Conservation (phyloP, 192 early-diverging fungal genomes). For the Gonapodya sp. region DNA sequence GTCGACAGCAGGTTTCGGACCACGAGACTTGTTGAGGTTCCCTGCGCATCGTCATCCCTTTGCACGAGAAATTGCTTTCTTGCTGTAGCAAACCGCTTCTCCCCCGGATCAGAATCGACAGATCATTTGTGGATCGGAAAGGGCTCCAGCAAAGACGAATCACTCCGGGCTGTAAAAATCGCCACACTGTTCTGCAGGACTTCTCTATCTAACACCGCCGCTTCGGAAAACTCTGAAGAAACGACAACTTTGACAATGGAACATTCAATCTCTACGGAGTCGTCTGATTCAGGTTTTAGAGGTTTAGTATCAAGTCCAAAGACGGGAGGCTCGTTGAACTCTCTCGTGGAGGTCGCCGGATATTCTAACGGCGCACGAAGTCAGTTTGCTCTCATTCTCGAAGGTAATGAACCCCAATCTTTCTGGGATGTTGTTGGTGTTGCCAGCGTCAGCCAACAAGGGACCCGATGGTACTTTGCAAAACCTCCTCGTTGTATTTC, state of each 20-base stretch:
- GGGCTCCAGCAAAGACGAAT: constrained; percentile 26
- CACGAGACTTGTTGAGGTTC: constrained; percentile 32
- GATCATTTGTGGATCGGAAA: constrained; percentile 33
- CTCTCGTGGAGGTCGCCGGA: too few relatives aligned
- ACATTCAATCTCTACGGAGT: background rate
- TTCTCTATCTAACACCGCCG: background rate
- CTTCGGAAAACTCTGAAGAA: background rate
- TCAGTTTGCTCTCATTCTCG: background rate
- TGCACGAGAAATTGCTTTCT: constrained; percentile 39
- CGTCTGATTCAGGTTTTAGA: background rate
- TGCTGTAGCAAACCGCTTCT: background rate
- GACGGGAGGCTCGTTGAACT: too few relatives aligned
- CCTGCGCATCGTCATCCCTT: constrained; percentile 12
- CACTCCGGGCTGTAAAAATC: background rate
- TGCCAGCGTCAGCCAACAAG: background rate
- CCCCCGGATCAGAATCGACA: background rate
- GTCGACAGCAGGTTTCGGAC: constrained; percentile 33
- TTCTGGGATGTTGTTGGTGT: background rate
- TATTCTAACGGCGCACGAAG: background rate
- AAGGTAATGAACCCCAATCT: background rate
- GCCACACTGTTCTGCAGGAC: background rate
- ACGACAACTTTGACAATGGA: background rate
- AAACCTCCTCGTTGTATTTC: constrained; percentile 28
- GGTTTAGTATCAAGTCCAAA: too few relatives aligned
- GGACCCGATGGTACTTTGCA: background rate